A percentile compares a stretch with the other conserved stretches of the same genome.
Conservation (phyloP, 768 basidiomycete species). For the Phallus indusiatus region DNA sequence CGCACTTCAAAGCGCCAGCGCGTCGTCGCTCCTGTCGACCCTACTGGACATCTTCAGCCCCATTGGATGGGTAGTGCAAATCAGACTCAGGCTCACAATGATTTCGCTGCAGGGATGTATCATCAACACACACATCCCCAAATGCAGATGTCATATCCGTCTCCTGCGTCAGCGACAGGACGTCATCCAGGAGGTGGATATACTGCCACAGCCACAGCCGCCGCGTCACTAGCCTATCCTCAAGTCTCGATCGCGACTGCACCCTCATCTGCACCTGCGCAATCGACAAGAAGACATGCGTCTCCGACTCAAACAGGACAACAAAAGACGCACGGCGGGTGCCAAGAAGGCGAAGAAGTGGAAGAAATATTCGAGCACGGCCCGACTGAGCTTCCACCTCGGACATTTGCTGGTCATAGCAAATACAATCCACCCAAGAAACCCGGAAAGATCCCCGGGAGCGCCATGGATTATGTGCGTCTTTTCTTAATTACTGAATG, state of each 20-base stretch:
- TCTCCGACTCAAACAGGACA: not conserved
- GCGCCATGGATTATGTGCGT: slow-evolving; percentile 11
- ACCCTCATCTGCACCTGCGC: not conserved
- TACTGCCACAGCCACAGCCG: not conserved
- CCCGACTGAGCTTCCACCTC: slow-evolving; percentile 12
- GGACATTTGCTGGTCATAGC: slow-evolving; percentile 9
- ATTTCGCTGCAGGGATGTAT: not conserved
- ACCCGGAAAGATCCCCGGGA: slow-evolving; percentile 11
- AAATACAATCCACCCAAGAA: slow-evolving; percentile 8
- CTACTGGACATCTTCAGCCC: not conserved
- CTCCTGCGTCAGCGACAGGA: too few relatives aligned
- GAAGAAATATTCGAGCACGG: slow-evolving; percentile 8
- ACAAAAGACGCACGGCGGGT: not conserved
- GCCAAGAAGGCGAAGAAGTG: not conserved
- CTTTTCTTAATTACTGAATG: not conserved
- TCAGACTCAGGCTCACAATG: not conserved
- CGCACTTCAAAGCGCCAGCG: slow-evolving; percentile 6
- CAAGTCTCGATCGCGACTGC: not conserved
- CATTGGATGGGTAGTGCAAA: not conserved
- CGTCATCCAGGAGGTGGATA: too few relatives aligned
- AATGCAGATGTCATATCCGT: too few relatives aligned
- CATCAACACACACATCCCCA: not conserved
- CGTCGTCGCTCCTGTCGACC: not conserved
- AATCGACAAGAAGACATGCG: too few relatives aligned
- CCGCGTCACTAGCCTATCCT: not conserved